phyloP scores from a whole-genome alignment of 2,329 filamentous ascomycete species.

The Beauveria medogensis region DNA sequence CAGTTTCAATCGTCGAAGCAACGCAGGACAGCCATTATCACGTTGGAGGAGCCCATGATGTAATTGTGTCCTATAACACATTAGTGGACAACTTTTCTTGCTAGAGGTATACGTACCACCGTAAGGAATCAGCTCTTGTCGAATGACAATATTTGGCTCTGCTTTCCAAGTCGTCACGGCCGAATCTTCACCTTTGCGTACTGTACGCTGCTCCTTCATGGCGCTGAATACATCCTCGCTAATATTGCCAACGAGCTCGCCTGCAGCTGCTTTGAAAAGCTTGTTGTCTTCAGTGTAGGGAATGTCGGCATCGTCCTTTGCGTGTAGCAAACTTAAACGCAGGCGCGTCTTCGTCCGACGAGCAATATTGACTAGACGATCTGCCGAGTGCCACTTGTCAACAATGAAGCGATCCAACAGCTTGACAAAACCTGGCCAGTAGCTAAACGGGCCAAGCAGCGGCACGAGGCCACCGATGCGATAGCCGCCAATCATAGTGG shows the following conservation, averaged over 20 bases:
- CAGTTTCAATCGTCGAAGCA: slow-evolving; percentile 42
- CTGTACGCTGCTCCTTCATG: slow-evolving; percentile 39
- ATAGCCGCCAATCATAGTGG: slow-evolving; percentile 68
- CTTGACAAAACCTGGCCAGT: slow-evolving; percentile 55
- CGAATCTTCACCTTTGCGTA: slow-evolving; percentile 35
- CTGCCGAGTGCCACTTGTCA: slow-evolving; percentile 74
- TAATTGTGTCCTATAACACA: slow-evolving; percentile 54
- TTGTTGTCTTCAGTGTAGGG: slow-evolving; percentile 61
- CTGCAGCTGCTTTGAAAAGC: slow-evolving; percentile 53
- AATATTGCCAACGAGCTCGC: slow-evolving; percentile 34
- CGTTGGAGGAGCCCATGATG: slow-evolving; percentile 56
- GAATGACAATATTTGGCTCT: slow-evolving; percentile 39
- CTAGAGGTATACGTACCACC: slow-evolving; percentile 37
- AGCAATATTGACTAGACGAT: slow-evolving; percentile 53
- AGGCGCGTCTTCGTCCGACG: slow-evolving; percentile 44
- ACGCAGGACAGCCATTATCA: slow-evolving; percentile 56
- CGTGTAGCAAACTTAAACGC: slow-evolving; percentile 68
- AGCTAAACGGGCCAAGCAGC: slow-evolving; percentile 64
- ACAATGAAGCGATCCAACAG: slow-evolving; percentile 56
- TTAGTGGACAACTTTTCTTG: not conserved
- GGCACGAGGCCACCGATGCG: slow-evolving; percentile 71
- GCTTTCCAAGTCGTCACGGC: slow-evolving; percentile 40
- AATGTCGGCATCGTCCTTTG: slow-evolving; percentile 75
- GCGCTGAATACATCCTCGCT: slow-evolving; percentile 30
- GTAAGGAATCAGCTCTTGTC: slow-evolving; percentile 46